Percentiles rank a stretch among this genome's conserved stretches.
These are phyloP conservation scores for Corylus avellana DNA, from an alignment of 306 rosid genomes.

Conservation along the genomic window DNA sequence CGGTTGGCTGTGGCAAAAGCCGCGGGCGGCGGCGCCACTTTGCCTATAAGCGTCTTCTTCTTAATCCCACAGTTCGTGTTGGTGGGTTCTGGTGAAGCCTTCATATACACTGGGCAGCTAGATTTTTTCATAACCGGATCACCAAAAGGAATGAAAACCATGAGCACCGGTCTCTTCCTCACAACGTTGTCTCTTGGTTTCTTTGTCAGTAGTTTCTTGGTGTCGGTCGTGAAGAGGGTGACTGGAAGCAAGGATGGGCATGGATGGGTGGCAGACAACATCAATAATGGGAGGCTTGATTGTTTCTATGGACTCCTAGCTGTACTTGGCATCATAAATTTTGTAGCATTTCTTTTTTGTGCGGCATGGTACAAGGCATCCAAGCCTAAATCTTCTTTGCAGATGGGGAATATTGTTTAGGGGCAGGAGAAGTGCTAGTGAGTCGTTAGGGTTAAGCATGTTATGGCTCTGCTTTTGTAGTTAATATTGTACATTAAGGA, in stretches of 20 bases:
- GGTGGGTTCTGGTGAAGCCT: constrained; percentile 93
- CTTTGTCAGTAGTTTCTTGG: constrained; percentile 84
- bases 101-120: constrained; percentile 95
- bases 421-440: constrained; percentile 54
- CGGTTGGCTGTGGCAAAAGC: constrained; percentile 62
- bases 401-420: constrained; percentile 37
- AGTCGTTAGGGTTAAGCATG: background rate
- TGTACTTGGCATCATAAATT: constrained; percentile 54
- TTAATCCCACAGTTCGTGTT: constrained; percentile 84
- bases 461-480: background rate
- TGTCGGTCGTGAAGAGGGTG: constrained; percentile 58
- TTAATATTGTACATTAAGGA: background rate
- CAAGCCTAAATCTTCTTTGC: constrained; percentile 41
- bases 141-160: constrained; percentile 92
- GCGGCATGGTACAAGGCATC: constrained; percentile 64
- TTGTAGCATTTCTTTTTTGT: constrained; percentile 58
- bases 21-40: constrained; percentile 20
- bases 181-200: constrained; percentile 83
- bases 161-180: constrained; percentile 95
- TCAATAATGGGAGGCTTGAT: constrained; percentile 78
- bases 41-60: constrained; percentile 74
- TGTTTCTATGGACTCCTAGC: constrained; percentile 75
- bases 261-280: constrained; percentile 84
- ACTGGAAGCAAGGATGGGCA: constrained; percentile 53
- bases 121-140: constrained; percentile 94